Evolutionary conservation across 2,329 filamentous ascomycete genomes (phyloP).

Genomic region (Escovopsis sp.): DNA sequence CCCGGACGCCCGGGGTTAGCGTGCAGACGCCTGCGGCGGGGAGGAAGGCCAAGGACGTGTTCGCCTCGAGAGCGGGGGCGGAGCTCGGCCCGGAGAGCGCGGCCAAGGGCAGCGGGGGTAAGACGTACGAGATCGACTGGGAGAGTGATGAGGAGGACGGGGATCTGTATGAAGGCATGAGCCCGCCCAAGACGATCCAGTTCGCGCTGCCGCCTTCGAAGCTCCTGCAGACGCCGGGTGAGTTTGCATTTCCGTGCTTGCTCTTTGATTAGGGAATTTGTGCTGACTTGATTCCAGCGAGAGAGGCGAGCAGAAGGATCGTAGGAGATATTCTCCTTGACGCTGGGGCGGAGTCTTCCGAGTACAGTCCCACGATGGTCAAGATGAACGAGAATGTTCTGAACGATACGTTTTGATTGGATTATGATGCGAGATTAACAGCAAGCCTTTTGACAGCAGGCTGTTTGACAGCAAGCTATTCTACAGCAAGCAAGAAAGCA

Average conservation of each 20-base stretch:
- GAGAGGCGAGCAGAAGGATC: conserved; percentile 67
- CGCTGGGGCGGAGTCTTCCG: conserved; percentile 49
- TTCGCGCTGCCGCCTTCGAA: conserved; percentile 67
- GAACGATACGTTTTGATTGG: conserved; percentile 39
- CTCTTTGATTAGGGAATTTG: not conserved
- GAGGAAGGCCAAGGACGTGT: conserved; percentile 35
- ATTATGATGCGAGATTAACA: not conserved
- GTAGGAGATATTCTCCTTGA: conserved; percentile 67
- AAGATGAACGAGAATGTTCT: conserved; percentile 49
- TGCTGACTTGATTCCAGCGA: conserved; percentile 33
- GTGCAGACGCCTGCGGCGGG: conserved; percentile 57
- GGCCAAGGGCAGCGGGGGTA: conserved; percentile 11
- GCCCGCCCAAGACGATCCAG: conserved; percentile 86
- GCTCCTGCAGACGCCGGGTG: conserved; percentile 66
- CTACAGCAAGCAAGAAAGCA: too few relatives aligned
- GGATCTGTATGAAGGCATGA: conserved; percentile 55
- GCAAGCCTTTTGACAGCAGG: not conserved
- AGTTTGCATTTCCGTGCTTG: conserved; percentile 11
- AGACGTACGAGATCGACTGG: conserved; percentile 50
- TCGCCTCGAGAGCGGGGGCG: conserved; percentile 18
- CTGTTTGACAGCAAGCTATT: not conserved
- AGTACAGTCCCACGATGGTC: conserved; percentile 51
- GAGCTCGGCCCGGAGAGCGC: conserved; percentile 11
- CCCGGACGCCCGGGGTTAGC: conserved; percentile 69
- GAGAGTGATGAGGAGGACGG: conserved; percentile 58